A percentile compares a stretch with the other conserved stretches of the same genome.
Evolutionary conservation across 306 rosid species (phyloP).

Genomic region (Echinosophora koreensis): DNA sequence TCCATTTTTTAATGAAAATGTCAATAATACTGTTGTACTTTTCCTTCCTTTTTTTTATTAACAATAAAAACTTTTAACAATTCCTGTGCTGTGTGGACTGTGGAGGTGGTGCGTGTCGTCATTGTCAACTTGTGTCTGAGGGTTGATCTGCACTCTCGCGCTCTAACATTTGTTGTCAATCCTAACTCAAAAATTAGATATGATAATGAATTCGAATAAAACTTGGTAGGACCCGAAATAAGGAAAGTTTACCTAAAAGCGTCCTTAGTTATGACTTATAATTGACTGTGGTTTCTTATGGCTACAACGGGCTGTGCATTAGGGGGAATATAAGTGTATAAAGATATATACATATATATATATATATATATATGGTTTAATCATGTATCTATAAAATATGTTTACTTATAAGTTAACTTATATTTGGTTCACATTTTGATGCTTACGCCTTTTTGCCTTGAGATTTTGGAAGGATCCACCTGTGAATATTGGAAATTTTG

Average conservation of each 20-base stretch:
- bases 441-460: neutral
- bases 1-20: constrained; percentile 11
- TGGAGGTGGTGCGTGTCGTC: constrained; percentile 12
- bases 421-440: too few relatives aligned
- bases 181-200: constrained; percentile 1
- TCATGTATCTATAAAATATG: too few relatives aligned
- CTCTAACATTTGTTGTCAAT: constrained; percentile 29
- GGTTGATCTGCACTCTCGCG: constrained; percentile 35
- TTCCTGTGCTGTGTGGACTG: neutral
- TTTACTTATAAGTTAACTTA: too few relatives aligned
- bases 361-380: too few relatives aligned
- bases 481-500: neutral
- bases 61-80: neutral
- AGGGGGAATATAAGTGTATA: too few relatives aligned
- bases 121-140: constrained; percentile 38
- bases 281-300: too few relatives aligned
- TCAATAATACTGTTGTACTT: constrained; percentile 10
- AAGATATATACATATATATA: too few relatives aligned
- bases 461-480: neutral
- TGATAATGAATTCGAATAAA: neutral
- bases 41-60: neutral
- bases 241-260: too few relatives aligned
- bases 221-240: neutral
- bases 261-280: too few relatives aligned
- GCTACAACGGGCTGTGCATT: too few relatives aligned